Conservation (phyloP, 176 grass and related monocot genomes). For the Bothriochloa decipiens region DNA sequence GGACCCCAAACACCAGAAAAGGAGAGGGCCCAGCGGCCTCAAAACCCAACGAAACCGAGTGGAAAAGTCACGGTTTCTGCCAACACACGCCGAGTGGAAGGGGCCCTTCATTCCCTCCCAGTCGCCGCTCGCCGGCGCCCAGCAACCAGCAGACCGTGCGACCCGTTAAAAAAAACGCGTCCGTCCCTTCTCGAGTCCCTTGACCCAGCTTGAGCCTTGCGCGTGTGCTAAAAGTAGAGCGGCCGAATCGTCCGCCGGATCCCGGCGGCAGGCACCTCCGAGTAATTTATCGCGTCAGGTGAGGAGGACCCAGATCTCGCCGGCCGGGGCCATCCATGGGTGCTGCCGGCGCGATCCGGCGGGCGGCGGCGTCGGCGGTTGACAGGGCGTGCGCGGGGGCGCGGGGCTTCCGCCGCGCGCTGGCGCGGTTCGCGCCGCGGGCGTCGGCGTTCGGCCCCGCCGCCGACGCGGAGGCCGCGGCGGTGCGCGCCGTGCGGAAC, state of each 20-base stretch:
- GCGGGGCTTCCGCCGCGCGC: constrained; percentile 50
- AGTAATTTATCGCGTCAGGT: constrained; percentile 38
- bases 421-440: constrained; percentile 69
- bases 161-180: constrained; percentile 36
- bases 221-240: background rate
- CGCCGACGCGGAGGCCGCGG: constrained; percentile 69
- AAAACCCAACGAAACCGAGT: too few relatives aligned
- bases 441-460: constrained; percentile 56
- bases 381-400: constrained; percentile 56
- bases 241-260: constrained; percentile 8
- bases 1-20: background rate
- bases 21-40: background rate
- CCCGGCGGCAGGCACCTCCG: background rate
- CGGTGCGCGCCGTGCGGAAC: constrained; percentile 82
- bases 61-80: constrained; percentile 35
- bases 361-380: constrained; percentile 49
- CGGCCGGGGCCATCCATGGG: constrained; percentile 30
- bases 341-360: constrained; percentile 54
- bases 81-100: constrained; percentile 27
- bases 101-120: constrained; percentile 16
- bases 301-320: constrained; percentile 35
- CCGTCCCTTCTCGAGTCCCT: too few relatives aligned
- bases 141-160: background rate
- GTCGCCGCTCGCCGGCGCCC: constrained; percentile 4
- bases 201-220: too few relatives aligned